Base-by-base conservation (phyloP, 345 rosid genomes). In the Carallia pectinifolia region DNA sequence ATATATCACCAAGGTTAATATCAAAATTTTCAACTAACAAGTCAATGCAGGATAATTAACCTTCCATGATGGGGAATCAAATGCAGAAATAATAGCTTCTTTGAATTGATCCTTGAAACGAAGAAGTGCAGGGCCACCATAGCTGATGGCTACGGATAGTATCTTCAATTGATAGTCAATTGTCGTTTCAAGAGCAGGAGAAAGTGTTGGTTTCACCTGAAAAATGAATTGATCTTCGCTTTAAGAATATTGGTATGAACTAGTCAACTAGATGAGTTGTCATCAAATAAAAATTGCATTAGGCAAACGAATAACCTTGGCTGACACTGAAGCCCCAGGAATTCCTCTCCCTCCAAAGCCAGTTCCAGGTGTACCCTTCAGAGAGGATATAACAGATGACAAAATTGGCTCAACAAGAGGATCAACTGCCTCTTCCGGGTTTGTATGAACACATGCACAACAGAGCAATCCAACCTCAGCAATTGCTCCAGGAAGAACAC, bases 381-480 rank as follows among this genome's bases (percentile, higher is more conserved):
- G 82, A 81, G 97, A 90, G 80, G 97, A 87, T 78, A 89, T 76
- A 65, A 82, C 90, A 81, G 92, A 83, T 19, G 81, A 80, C 68
- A 95, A 85, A 78, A 92, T 85, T 66, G 97, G 99, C 73, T 90
- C 91, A 67, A 92, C 96, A 84, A 95, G 87, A 69, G 86, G 85
- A 81, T 79, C 73, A 71, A 87, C 90, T 65, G 99, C 96, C 86
- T 90, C 97, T 73, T 92, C 91, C 12, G 99, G 99, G 83, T 85
- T 86, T 74, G 99, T 82, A 76, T 92, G 97, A 82, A 95, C 87
- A 81, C 96, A 92, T 58, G 99, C 97, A 82, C 99, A 89, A 74
- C 97, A 92, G 82, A 95, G 99, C 76, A 90, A 82, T 76, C 99
- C 99, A 71, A 95, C 97, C 85, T 95, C 99, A 7, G 99, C 97